Evolutionary conservation across 805 yeast genomes (phyloP).

Genomic region (Torulaspora indica): DNA sequence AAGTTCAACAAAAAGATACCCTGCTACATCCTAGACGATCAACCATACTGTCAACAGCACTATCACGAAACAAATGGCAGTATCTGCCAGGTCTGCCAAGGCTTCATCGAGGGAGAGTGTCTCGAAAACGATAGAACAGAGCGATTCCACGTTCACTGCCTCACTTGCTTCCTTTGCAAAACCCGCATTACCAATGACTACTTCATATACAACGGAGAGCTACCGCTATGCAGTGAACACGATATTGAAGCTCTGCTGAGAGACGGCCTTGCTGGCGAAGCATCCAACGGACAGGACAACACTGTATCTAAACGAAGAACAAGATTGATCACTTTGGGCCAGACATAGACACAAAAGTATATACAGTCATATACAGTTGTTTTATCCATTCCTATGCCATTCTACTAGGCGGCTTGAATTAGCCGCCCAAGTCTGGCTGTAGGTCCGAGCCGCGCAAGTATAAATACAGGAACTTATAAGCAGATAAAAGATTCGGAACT

Average conservation of each 20-base stretch:
- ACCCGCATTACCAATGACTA: conserved; percentile 50
- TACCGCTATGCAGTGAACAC: conserved; percentile 32
- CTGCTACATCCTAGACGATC: conserved; percentile 72
- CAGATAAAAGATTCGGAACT: not conserved
- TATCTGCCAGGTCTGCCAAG: conserved; percentile 62
- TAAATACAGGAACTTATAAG: not conserved
- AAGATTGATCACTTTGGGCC: conserved; percentile 27
- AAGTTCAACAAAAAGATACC: conserved; percentile 55
- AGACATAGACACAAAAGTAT: not conserved
- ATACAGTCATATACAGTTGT: not conserved
- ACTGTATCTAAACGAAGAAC: conserved; percentile 33
- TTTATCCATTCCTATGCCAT: not conserved
- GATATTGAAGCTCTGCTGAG: conserved; percentile 25
- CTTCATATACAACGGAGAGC: conserved; percentile 30
- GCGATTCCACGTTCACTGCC: conserved; percentile 72
- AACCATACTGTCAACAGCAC: conserved; percentile 78
- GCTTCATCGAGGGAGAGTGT: conserved; percentile 87
- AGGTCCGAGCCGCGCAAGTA: not conserved
- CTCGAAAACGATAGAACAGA: conserved; percentile 67
- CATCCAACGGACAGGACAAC: conserved; percentile 11
- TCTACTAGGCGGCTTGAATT: not conserved
- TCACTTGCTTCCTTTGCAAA: conserved; percentile 62
- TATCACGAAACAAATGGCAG: conserved; percentile 72
- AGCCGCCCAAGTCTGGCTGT: not conserved
- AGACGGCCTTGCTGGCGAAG: conserved; percentile 13